Percentiles rank a stretch among this genome's conserved stretches.
Conservation (phyloP, 805 yeast genomes). For the Sugiyamaella smithiae region DNA sequence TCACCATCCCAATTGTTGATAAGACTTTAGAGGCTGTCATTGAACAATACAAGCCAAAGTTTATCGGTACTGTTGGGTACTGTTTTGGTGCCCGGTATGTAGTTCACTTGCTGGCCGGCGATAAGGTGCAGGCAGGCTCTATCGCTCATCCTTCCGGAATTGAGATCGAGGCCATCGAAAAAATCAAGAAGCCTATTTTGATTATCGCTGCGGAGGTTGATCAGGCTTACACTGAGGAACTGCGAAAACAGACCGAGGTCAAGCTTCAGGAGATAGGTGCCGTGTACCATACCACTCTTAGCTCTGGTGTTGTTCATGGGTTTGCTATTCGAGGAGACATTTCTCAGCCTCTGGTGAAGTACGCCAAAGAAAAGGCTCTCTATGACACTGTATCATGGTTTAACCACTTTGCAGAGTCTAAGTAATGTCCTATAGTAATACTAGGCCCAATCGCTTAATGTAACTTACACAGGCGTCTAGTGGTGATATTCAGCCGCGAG, state of each 20-base stretch:
- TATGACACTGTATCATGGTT: slow-evolving; percentile 24
- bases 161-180: slow-evolving; percentile 58
- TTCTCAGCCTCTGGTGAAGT: slow-evolving; percentile 47
- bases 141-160: slow-evolving; percentile 83
- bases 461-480: too few relatives aligned
- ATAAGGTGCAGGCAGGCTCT: slow-evolving; percentile 53
- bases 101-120: slow-evolving; percentile 47
- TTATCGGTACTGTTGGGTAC: slow-evolving; percentile 65
- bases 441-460: too few relatives aligned
- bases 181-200: slow-evolving; percentile 58
- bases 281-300: slow-evolving; percentile 58
- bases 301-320: slow-evolving; percentile 69
- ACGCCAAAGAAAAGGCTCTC: slow-evolving; percentile 67
- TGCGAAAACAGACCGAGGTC: slow-evolving; percentile 60
- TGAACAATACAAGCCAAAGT: slow-evolving; percentile 44
- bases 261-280: slow-evolving; percentile 53
- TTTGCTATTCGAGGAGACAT: slow-evolving; percentile 77
- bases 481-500: too few relatives aligned
- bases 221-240: slow-evolving; percentile 55
- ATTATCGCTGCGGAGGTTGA: slow-evolving; percentile 78
- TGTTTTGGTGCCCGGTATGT: slow-evolving; percentile 82
- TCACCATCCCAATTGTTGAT: slow-evolving; percentile 48
- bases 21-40: slow-evolving; percentile 47
- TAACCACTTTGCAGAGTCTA: slow-evolving; percentile 9
- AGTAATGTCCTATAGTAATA: not conserved